These are phyloP conservation scores for Penicillium diatomitis DNA, from an alignment of 495 filamentous ascomycete species.

Conservation along the genomic window DNA sequence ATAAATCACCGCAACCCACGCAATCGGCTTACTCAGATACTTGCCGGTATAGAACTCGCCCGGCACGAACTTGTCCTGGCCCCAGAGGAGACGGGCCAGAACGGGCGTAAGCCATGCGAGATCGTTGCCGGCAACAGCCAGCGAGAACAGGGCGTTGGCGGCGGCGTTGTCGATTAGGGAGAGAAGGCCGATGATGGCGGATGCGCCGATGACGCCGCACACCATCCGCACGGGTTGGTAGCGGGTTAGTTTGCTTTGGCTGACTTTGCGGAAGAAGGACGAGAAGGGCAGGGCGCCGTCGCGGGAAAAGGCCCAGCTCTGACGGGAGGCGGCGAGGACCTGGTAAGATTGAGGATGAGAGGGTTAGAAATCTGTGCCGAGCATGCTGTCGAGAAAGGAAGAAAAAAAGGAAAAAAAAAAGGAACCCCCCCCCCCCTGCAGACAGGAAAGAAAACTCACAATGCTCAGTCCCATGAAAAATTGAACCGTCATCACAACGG, in stretches of 20 bases:
- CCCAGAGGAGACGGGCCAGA: conserved; percentile 54
- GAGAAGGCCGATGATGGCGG: conserved; percentile 49
- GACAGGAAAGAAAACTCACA: conserved; percentile 8
- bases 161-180: conserved; percentile 50
- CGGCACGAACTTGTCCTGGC: conserved; percentile 50
- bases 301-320: conserved; percentile 53
- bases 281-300: conserved; percentile 55
- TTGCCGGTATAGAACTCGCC: conserved; percentile 53
- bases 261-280: conserved; percentile 50
- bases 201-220: conserved; percentile 47
- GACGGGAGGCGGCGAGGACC: conserved; percentile 48
- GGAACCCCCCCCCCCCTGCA: too few species aligned
- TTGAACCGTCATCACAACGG: conserved; percentile 31
- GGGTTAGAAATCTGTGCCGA: not conserved
- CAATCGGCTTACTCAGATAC: conserved; percentile 40
- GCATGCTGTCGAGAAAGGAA: not conserved
- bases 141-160: conserved; percentile 51
- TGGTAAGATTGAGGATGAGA: not conserved
- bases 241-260: conserved; percentile 35
- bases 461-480: conserved; percentile 39
- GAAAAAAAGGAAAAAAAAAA: too few species aligned
- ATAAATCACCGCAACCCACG: conserved; percentile 44
- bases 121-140: conserved; percentile 53
- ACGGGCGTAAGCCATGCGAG: conserved; percentile 58
- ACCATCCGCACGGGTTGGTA: conserved; percentile 54